These are phyloP conservation scores for Zymoseptoria ardabiliae DNA, from an alignment of 2,329 filamentous ascomycete genomes.

Conservation along the genomic window DNA sequence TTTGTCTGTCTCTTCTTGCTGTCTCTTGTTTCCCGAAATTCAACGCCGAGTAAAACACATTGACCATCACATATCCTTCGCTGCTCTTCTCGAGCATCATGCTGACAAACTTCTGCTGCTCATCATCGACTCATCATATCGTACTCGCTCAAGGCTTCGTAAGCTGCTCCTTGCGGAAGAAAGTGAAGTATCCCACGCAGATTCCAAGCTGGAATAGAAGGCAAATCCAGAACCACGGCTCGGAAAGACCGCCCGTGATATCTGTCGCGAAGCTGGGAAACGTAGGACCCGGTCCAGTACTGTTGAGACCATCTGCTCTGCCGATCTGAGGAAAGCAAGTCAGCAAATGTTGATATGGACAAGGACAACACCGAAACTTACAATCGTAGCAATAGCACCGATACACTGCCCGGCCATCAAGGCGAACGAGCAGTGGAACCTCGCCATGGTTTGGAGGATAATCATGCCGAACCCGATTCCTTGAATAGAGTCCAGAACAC, in stretches of 20 bases:
- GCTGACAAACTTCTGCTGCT: neutral
- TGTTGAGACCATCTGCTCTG: slow-evolving; percentile 53
- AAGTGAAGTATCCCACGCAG: slow-evolving; percentile 50
- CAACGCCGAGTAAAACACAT: slow-evolving; percentile 1
- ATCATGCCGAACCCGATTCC: slow-evolving; percentile 63
- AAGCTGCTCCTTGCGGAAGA: slow-evolving; percentile 53
- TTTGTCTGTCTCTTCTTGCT: neutral
- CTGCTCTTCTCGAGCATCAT: neutral
- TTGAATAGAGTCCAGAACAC: slow-evolving; percentile 57
- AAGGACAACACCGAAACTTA: neutral
- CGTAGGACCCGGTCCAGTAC: slow-evolving; percentile 53
- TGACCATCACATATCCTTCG: neutral
- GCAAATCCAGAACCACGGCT: slow-evolving; percentile 55
- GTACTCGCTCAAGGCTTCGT: slow-evolving; percentile 39
- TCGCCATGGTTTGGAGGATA: slow-evolving; percentile 50
- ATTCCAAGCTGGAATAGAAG: slow-evolving; percentile 51
- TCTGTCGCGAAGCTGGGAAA: slow-evolving; percentile 55
- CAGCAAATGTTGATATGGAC: neutral
- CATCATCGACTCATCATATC: neutral
- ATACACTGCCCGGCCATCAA: slow-evolving; percentile 55
- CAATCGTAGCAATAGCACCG: slow-evolving; percentile 55
- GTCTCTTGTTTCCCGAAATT: neutral
- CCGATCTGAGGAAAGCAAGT: slow-evolving; percentile 33
- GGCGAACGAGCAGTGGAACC: slow-evolving; percentile 58
- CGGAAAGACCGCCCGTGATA: slow-evolving; percentile 39